Conservation (phyloP, 108 stramenopile species). For the Pseudonitzschia multiseries region DNA sequence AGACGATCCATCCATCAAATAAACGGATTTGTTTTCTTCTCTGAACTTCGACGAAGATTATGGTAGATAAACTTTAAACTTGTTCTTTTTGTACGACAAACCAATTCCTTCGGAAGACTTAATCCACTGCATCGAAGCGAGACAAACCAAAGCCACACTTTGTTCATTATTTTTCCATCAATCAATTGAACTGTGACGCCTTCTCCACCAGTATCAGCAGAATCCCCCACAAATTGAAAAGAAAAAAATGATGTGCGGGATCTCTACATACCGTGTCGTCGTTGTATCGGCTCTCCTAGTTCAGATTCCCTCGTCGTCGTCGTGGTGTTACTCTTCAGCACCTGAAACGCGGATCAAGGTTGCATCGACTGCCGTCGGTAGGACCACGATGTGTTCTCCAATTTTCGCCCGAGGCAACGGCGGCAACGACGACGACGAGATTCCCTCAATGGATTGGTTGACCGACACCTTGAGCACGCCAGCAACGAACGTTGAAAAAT, state of each 20-base stretch:
- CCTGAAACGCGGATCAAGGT: background rate
- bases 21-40: no score
- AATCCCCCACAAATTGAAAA: background rate
- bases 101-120: no score
- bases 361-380: background rate
- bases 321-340: background rate
- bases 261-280: background rate
- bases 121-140: no score
- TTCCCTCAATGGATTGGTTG: constrained; percentile 42
- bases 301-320: background rate
- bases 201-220: background rate
- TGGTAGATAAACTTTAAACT: no score
- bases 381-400: background rate
- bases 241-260: background rate
- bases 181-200: no score
- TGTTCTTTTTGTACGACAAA: no score
- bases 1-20: no score
- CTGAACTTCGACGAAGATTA: no score
- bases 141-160: no score
- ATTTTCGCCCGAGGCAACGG: background rate
- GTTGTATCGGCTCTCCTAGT: background rate
- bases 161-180: no score
- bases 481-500: background rate
- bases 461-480: constrained; percentile 16
- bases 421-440: constrained; percentile 22